Percentiles rank a stretch among this genome's conserved stretches.
These are phyloP conservation scores for Astrephomene gubernaculifera DNA, from an alignment of 139 green algal species.

Conservation along the genomic window DNA sequence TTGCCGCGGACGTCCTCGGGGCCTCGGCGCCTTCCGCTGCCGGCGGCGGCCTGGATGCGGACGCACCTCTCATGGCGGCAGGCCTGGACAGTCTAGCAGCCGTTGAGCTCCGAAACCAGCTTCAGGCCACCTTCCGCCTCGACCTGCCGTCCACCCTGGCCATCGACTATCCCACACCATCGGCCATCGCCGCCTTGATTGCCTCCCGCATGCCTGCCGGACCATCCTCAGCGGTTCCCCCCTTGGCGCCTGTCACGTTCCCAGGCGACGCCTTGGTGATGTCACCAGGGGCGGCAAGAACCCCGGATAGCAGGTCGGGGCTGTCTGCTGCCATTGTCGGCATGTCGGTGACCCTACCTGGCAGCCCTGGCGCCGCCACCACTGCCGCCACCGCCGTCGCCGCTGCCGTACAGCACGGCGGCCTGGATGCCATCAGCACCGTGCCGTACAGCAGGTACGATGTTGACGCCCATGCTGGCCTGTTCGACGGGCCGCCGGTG, in stretches of 20 bases:
- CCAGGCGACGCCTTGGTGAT: too few species aligned
- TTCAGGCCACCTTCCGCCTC: conserved; percentile 63
- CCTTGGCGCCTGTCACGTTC: neutral
- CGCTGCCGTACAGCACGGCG: neutral
- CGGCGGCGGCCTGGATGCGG: conserved; percentile 47
- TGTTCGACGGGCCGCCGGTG: conserved; percentile 42
- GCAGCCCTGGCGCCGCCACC: neutral
- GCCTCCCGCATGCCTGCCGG: too few species aligned
- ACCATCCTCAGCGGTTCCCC: neutral
- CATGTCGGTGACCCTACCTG: conserved; percentile 2
- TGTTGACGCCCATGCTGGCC: conserved; percentile 19
- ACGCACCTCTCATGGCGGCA: conserved; percentile 68
- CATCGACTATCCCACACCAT: conserved; percentile 80
- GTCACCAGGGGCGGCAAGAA: neutral
- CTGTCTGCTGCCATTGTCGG: neutral
- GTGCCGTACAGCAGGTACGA: conserved; percentile 49
- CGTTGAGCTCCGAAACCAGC: conserved; percentile 70
- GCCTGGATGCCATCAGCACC: conserved; percentile 37
- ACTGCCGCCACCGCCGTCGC: neutral
- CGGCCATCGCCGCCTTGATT: conserved; percentile 20
- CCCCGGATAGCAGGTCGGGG: too few species aligned
- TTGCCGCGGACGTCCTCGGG: conserved; percentile 25
- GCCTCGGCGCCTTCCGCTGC: conserved; percentile 41
- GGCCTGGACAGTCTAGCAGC: conserved; percentile 73
- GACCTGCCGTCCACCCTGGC: conserved; percentile 74